Conservation (phyloP, 108 stramenopile species). For the Fistulifera solaris region DNA sequence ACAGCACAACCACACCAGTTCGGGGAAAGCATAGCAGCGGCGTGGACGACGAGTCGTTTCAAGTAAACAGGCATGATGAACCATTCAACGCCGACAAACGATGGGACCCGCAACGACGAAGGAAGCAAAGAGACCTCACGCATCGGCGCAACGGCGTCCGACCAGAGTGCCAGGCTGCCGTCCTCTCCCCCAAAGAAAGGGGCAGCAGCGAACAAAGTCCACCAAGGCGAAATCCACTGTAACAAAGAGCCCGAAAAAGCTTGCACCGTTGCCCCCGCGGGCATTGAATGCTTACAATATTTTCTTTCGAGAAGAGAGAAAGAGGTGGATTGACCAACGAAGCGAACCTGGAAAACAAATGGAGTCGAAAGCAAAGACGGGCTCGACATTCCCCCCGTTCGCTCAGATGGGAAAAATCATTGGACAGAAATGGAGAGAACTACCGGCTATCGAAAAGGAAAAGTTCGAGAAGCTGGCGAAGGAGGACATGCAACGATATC, state of each 20-base stretch:
- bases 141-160: not conserved
- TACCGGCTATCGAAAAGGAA: not conserved
- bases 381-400: not conserved
- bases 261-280: constrained; percentile 11
- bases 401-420: constrained; percentile 15
- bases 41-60: no score
- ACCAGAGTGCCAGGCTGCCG: not conserved
- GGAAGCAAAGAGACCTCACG: no score
- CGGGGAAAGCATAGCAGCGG: no score
- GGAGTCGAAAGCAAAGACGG: not conserved
- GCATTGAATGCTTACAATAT: constrained; percentile 25
- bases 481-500: constrained; percentile 17
- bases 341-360: not conserved
- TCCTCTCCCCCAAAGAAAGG: not conserved
- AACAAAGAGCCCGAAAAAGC: constrained; percentile 13
- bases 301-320: constrained; percentile 21
- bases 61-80: no score
- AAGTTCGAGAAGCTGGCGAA: constrained; percentile 11
- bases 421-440: constrained; percentile 11
- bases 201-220: not conserved
- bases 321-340: constrained; percentile 5
- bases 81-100: no score
- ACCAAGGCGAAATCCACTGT: not conserved
- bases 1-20: no score
- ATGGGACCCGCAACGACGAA: no score